Base-by-base conservation (phyloP, 1,284 basidiomycete species). In the Pseudomicrostroma phylloplanum region DNA sequence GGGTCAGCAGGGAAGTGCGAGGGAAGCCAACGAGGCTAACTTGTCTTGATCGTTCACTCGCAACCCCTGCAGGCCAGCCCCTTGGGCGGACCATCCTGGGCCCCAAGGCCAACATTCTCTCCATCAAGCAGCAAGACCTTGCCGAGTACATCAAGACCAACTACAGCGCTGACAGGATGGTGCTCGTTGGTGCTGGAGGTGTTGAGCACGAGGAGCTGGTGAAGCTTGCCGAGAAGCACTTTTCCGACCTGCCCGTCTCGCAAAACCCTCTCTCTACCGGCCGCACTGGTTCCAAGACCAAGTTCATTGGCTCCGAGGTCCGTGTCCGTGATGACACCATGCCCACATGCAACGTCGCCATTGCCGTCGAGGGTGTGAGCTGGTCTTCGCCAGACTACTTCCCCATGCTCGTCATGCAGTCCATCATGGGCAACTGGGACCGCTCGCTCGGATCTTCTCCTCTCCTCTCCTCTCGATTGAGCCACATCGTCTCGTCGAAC, bases 351-450 rank as follows among this genome's bases (percentile, higher is more conserved):
- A 91, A 98, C 84, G 84, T 99, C 77, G 96, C 94, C 68, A 89
- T 99, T 74, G 91, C 96, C 58, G 92, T 98, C 55, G 93, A 98
- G 81, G 94, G 96, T 81, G 93, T 96, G 66, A 88, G 91, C 82
- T 97, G 94, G 94, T 90, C 88, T 77, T 92, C 89, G 41, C 93
- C 93, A 56, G 96, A 99, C 83, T 97, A 97, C 85, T 98, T 91
- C 88, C 91, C 93, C 67, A 96, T 98, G 92, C 88, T 97, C 81
- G 93, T 93, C 77, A 91, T 97, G 87, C 92, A 96, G 82, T 88
- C 87, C 78, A 92, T 98, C 83, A 90, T 98, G 81, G 94, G 94
- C 71, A 99, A 97, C 87, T 99, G 96, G 96, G 96, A 99, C 81
- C 89, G 96, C 76, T 91, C 89, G 63, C 87, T 98, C 74, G 94